These are phyloP conservation scores for Dryas alaskensis DNA, from an alignment of 306 rosid species.

Conservation along the genomic window DNA sequence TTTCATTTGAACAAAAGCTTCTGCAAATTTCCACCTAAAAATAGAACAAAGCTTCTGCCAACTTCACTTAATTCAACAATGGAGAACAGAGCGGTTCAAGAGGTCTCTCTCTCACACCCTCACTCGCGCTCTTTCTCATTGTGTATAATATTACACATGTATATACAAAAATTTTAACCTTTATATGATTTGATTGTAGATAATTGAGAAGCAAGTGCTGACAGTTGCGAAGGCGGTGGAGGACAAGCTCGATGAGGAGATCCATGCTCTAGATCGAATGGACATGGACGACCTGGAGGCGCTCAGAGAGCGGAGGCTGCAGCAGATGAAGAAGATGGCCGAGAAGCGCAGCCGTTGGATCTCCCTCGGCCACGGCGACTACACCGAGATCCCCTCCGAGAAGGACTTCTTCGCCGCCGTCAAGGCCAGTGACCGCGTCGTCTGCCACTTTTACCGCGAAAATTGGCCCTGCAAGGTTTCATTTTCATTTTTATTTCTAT, in stretches of 20 bases:
- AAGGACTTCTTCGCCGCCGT: conserved; percentile 91
- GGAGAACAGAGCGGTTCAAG: conserved; percentile 67
- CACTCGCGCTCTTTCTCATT: not conserved
- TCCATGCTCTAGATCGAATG: conserved; percentile 77
- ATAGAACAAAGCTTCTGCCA: not conserved
- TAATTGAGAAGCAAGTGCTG: conserved; percentile 75
- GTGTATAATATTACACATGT: no score
- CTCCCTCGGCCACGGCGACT: conserved; percentile 84
- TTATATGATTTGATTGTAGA: conserved; percentile 17
- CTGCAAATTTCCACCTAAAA: conserved; percentile 1
- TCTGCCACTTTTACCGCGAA: conserved; percentile 94
- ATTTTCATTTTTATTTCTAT: not conserved
- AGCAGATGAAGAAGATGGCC: conserved; percentile 97
- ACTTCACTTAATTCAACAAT: conserved; percentile 34
- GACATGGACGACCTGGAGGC: conserved; percentile 78
- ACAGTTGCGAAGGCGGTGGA: conserved; percentile 86
- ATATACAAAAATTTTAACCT: not conserved
- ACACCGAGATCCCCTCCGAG: conserved; percentile 71
- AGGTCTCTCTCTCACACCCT: conserved; percentile 32
- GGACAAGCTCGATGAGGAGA: conserved; percentile 87
- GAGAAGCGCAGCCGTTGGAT: conserved; percentile 94
- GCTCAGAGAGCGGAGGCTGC: conserved; percentile 80
- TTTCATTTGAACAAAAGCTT: not conserved
- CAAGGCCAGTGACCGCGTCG: conserved; percentile 98
- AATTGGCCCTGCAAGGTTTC: conserved; percentile 97